phyloP scores from a whole-genome alignment of 495 filamentous ascomycete species.

The Penicillium crystallinum region DNA sequence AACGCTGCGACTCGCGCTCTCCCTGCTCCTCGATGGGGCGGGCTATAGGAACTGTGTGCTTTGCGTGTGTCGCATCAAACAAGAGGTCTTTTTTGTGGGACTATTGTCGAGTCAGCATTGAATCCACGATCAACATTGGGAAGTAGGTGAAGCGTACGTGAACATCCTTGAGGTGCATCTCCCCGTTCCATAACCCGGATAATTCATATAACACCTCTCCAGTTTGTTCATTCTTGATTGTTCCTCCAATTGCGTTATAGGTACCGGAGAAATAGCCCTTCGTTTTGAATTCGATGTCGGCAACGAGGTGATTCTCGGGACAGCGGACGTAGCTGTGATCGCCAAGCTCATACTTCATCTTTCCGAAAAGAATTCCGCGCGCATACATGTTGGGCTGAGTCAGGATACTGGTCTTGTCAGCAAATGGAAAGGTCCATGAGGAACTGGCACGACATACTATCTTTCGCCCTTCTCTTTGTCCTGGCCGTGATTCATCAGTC shows the following conservation, averaged over 20 bases:
- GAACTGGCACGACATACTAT: constrained; percentile 60
- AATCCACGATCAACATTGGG: not conserved
- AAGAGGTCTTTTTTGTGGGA: constrained; percentile 82
- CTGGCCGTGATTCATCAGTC: constrained; percentile 70
- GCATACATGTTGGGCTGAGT: constrained; percentile 99
- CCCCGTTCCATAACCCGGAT: constrained; percentile 86
- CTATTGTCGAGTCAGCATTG: constrained; percentile 38
- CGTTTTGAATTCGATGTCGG: constrained; percentile 96
- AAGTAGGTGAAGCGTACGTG: constrained; percentile 48
- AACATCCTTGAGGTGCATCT: constrained; percentile 84
- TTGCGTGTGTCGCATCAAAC: constrained; percentile 77
- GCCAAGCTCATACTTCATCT: constrained; percentile 99
- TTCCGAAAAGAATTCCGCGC: constrained; percentile 92
- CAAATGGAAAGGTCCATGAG: constrained; percentile 1
- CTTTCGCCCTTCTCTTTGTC: constrained; percentile 62
- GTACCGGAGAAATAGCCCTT: constrained; percentile 97
- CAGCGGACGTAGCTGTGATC: constrained; percentile 95
- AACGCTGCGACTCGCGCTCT: constrained; percentile 79
- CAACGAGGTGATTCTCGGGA: constrained; percentile 77
- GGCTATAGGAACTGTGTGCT: constrained; percentile 66
- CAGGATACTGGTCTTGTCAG: constrained; percentile 54
- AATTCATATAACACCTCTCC: constrained; percentile 85
- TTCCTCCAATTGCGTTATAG: constrained; percentile 92
- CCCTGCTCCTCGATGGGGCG: constrained; percentile 82
- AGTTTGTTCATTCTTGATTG: constrained; percentile 83